Conservation (phyloP, 2,329 filamentous ascomycete genomes). For the Hypomyces rosellus region DNA sequence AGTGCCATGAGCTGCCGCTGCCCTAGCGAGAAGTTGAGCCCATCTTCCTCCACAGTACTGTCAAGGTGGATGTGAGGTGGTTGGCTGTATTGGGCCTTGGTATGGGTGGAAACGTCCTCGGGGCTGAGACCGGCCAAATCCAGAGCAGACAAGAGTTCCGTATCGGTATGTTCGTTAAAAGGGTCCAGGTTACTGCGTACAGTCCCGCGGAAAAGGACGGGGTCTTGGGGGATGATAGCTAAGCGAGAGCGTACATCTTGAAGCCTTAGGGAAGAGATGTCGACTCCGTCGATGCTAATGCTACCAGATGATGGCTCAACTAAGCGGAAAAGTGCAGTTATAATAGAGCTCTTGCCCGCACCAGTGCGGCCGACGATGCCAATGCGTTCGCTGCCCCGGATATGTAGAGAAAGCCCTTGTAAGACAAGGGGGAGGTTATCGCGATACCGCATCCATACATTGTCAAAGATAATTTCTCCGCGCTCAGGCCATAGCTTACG, state of each 20-base stretch:
- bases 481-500: too few relatives aligned
- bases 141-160: conserved; percentile 57
- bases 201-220: conserved; percentile 68
- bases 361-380: too few relatives aligned
- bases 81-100: background rate
- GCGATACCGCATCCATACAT: too few relatives aligned
- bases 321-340: conserved; percentile 59
- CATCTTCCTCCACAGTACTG: conserved; percentile 56
- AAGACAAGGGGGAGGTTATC: too few relatives aligned
- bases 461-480: too few relatives aligned
- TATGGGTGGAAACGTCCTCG: background rate
- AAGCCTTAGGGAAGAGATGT: conserved; percentile 61
- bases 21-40: conserved; percentile 62
- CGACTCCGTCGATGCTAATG: conserved; percentile 61
- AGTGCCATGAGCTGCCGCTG: conserved; percentile 64
- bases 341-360: too few relatives aligned
- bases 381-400: too few relatives aligned
- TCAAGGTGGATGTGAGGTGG: conserved; percentile 40
- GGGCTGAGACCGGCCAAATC: conserved; percentile 47
- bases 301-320: conserved; percentile 54
- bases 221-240: conserved; percentile 65
- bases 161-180: conserved; percentile 58
- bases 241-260: conserved; percentile 59
- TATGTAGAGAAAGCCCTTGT: too few relatives aligned
- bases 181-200: conserved; percentile 66